Conservation (phyloP, 345 rosid genomes). For the Eucalyptus virginea region DNA sequence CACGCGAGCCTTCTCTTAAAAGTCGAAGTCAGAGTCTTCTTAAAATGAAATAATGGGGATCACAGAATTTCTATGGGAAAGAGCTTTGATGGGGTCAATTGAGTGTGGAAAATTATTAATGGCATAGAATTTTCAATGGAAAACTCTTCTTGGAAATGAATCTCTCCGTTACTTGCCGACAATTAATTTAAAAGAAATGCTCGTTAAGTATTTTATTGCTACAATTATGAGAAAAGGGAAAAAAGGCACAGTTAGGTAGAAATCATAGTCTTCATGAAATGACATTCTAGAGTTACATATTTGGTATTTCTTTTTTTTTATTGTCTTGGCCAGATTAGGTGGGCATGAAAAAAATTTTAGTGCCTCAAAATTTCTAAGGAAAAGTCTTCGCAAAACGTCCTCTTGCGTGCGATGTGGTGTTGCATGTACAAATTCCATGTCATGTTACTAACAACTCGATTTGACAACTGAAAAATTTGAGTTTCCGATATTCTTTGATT, state of each 20-base stretch:
- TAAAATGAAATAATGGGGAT: neutral
- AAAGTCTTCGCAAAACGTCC: neutral
- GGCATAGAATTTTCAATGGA: too few species aligned
- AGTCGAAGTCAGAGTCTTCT: neutral
- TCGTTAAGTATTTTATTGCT: too few species aligned
- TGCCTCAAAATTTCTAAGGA: fast-evolving
- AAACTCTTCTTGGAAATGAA: too few species aligned
- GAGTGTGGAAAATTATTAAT: neutral
- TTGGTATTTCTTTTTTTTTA: too few species aligned
- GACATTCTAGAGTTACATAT: too few species aligned
- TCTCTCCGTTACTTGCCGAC: fast-evolving
- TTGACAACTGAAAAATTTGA: neutral
- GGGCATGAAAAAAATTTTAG: too few species aligned
- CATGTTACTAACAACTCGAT: fast-evolving
- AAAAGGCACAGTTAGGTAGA: fast-evolving
- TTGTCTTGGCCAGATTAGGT: too few species aligned
- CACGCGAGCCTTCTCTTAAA: neutral
- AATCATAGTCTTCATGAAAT: too few species aligned
- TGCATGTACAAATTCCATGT: fast-evolving
- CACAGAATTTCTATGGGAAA: neutral
- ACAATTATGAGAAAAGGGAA: too few species aligned
- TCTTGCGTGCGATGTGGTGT: fast-evolving
- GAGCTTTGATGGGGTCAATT: fast-evolving
- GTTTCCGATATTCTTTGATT: too few species aligned
- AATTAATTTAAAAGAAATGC: too few species aligned